Evolutionary conservation across 176 grass and related monocot species (phyloP).

Genomic region (Carex littledalei): DNA sequence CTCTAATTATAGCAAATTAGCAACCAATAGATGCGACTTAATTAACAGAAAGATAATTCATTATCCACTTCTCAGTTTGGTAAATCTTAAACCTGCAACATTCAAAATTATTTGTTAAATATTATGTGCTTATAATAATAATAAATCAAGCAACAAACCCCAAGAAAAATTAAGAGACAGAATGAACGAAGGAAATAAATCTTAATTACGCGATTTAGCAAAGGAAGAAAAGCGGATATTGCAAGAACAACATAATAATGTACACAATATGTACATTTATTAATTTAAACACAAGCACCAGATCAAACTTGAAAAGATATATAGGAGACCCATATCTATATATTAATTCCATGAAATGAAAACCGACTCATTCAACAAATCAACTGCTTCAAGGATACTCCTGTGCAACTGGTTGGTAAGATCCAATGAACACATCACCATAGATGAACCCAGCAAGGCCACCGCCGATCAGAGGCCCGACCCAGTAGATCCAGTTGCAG

Average conservation of each 20-base stretch:
- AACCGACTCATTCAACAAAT: neutral
- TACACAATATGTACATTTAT: slow-evolving; percentile 25
- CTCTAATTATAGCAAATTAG: too few relatives aligned
- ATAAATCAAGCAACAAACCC: neutral
- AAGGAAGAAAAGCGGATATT: neutral
- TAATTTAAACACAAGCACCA: slow-evolving; percentile 12
- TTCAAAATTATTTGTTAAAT: neutral
- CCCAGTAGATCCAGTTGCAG: slow-evolving; percentile 93
- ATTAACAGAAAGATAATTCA: neutral
- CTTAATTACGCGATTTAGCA: neutral
- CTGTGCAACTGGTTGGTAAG: slow-evolving; percentile 52
- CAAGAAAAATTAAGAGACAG: neutral
- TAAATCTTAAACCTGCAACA: too few relatives aligned
- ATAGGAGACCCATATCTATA: neutral
- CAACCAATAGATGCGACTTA: neutral
- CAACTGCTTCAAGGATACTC: slow-evolving; percentile 35
- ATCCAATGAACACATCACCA: slow-evolving; percentile 71
- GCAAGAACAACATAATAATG: slow-evolving; percentile 8
- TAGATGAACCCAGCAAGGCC: slow-evolving; percentile 69
- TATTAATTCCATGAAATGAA: neutral
- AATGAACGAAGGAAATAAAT: neutral
- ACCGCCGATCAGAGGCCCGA: slow-evolving; percentile 75
- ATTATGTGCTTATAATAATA: neutral
- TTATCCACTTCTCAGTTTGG: neutral
- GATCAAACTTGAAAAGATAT: neutral